Conservation (phyloP, 192 early-diverging fungal species). For the Coemansia nantahalensis region DNA sequence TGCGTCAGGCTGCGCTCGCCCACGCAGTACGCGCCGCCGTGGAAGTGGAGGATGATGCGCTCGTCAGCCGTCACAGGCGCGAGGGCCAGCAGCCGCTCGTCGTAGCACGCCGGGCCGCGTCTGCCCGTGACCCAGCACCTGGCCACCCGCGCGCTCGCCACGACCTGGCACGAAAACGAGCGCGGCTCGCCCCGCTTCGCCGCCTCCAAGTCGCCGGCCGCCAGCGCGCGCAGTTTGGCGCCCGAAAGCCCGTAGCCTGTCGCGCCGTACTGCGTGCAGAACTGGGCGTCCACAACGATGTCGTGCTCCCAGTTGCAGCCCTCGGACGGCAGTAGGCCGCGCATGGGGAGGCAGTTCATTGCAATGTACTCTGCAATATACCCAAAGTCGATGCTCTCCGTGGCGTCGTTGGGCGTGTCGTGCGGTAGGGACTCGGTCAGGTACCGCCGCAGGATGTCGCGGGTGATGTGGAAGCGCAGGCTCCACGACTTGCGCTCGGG, state of each 20-base stretch:
- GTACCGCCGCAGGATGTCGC: conserved; percentile 26
- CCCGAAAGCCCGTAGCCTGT: conserved; percentile 19
- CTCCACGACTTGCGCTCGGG: conserved; percentile 20
- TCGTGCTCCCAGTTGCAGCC: conserved; percentile 33
- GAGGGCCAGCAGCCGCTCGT: conserved; percentile 1
- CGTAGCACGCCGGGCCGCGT: no score
- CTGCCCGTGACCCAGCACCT: no score
- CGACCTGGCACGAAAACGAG: conserved; percentile 33
- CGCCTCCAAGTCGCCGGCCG: conserved; percentile 5
- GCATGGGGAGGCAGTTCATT: conserved; percentile 30
- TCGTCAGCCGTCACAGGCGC: conserved; percentile 23
- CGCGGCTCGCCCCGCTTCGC: conserved; percentile 13
- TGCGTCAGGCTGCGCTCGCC: conserved; percentile 49
- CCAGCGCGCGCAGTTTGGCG: conserved; percentile 18
- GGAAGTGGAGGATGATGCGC: conserved; percentile 34
- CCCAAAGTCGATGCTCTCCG: conserved; percentile 29
- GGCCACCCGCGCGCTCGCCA: conserved; percentile 8
- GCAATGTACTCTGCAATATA: conserved; percentile 34
- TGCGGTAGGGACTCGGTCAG: conserved; percentile 41
- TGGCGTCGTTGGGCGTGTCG: conserved; percentile 15
- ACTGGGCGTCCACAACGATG: conserved; percentile 5
- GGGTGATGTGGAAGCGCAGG: conserved; percentile 38
- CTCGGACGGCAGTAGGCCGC: conserved; percentile 7
- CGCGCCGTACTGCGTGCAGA: conserved; percentile 13
- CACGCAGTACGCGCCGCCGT: conserved; percentile 50